Evolutionary conservation across 306 rosid genomes (phyloP).

Genomic region (Quercus bicolor): DNA sequence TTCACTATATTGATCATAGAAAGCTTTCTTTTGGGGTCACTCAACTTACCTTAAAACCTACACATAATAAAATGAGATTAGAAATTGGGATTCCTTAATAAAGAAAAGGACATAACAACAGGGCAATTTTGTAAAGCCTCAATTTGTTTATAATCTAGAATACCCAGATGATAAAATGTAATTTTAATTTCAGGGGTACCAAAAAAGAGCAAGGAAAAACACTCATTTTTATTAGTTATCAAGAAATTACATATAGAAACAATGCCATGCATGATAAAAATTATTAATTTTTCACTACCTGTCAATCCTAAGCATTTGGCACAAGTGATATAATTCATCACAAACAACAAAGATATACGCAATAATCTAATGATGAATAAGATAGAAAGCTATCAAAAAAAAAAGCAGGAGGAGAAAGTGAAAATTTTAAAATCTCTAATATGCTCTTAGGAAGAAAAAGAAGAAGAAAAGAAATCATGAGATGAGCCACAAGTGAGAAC

Average conservation of each 20-base stretch:
- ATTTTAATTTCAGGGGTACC: background rate
- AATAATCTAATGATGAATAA: background rate
- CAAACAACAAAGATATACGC: background rate
- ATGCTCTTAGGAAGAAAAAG: no score
- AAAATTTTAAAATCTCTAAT: no score
- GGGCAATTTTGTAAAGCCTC: background rate
- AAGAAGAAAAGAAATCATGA: no score
- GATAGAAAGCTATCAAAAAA: background rate
- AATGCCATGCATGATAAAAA: background rate
- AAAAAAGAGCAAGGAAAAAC: background rate
- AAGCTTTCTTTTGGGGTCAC: slow-evolving; percentile 81
- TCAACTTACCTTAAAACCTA: slow-evolving; percentile 51
- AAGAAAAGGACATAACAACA: no score
- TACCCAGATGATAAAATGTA: background rate
- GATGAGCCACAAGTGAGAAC: no score
- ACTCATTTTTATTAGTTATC: background rate
- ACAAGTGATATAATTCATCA: background rate
- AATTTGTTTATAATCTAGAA: background rate
- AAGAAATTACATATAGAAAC: background rate
- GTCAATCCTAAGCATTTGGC: background rate
- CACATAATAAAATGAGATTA: background rate
- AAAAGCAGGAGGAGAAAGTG: background rate
- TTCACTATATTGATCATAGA: slow-evolving; percentile 92
- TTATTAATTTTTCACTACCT: background rate
- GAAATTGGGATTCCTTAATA: background rate